Evolutionary conservation across 371 early-diverging fungal species (phyloP), one percentile per base, ranked within the genome.

Genomic region (Phascolomyces articulosus): DNA sequence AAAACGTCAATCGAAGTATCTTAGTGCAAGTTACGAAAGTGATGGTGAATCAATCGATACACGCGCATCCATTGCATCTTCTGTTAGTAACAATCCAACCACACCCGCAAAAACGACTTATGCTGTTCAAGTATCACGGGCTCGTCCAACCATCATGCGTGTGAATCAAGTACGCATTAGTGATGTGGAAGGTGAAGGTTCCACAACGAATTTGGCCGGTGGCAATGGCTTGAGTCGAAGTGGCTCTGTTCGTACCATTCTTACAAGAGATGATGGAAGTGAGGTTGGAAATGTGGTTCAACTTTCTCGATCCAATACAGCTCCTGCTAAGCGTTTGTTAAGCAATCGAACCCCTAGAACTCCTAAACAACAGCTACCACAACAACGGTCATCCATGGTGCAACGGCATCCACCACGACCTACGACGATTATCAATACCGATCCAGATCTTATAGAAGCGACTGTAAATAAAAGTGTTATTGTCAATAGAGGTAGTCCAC

Each of bases 331-430:
- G 60, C 78, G 72, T 24, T 73, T 89, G 18, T 68, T 93, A 27
- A 71, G 79, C 55, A 83, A 75, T 31, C 70, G 86, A 85, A 84
- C 91, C 3, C 58, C 75, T 31, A 71, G 86, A 85, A 84, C 91
- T 3, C 58, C 85, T 20, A 89, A 87, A 51, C 93, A 92, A 40
- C 7, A 29, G 54, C 40, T 55, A 34, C 34, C 6, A 2, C 60
- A 26, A 26, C 40, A 4, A 40, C 38, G 10, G 10, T 54, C 41
- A 15, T 57, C 28, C 16, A 13, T 44, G 44, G n/a, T 51, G 15
- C 62, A 13, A 23, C 58, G 40, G 23, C 15, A 10, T 23, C 51
- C 20, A n/a, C 51, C 4, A n/a, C 51, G 55, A 11, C 40, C 60
- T 11, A 18, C 34, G 9, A 63, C 63, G 23, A 63, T 63, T 20